Evolutionary conservation across 139 green algal species (phyloP).

Genomic region (Chlorella sorokiniana): DNA sequence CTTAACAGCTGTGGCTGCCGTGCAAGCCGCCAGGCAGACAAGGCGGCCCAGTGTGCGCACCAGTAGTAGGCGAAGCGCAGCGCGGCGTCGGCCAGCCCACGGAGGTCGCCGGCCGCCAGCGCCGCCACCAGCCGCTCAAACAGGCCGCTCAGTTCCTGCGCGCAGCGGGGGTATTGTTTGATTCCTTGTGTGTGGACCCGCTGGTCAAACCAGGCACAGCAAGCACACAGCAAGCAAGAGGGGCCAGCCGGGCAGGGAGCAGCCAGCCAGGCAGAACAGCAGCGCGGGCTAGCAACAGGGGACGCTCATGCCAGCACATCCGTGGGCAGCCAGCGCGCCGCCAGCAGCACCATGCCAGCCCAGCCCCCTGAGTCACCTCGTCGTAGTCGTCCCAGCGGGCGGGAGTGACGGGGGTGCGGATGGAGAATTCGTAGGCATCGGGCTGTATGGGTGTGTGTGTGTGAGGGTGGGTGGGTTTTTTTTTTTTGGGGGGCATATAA

Average conservation of each 20-base stretch:
- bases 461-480: not conserved
- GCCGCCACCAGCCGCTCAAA: slow-evolving; percentile 71
- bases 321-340: too few relatives aligned
- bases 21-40: not conserved
- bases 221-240: not conserved
- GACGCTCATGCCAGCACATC: too few relatives aligned
- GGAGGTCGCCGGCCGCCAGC: slow-evolving; percentile 40
- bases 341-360: too few relatives aligned
- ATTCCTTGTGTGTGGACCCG: not conserved
- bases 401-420: slow-evolving; percentile 88
- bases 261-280: not conserved
- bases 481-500: not conserved
- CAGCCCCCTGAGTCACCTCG: slow-evolving; percentile 21
- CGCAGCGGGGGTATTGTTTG: too few relatives aligned
- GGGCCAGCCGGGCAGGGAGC: not conserved
- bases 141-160: slow-evolving; percentile 66
- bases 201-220: not conserved
- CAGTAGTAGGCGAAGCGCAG: slow-evolving; percentile 73
- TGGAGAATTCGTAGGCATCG: slow-evolving; percentile 87
- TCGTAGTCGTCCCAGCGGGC: slow-evolving; percentile 87
- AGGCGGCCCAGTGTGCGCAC: too few relatives aligned
- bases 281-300: too few relatives aligned
- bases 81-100: slow-evolving; percentile 28
- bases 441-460: slow-evolving; percentile 50
- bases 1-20: not conserved